These are phyloP conservation scores for Rhizopogon sp. DNA, from an alignment of 768 basidiomycete genomes.

Conservation along the genomic window DNA sequence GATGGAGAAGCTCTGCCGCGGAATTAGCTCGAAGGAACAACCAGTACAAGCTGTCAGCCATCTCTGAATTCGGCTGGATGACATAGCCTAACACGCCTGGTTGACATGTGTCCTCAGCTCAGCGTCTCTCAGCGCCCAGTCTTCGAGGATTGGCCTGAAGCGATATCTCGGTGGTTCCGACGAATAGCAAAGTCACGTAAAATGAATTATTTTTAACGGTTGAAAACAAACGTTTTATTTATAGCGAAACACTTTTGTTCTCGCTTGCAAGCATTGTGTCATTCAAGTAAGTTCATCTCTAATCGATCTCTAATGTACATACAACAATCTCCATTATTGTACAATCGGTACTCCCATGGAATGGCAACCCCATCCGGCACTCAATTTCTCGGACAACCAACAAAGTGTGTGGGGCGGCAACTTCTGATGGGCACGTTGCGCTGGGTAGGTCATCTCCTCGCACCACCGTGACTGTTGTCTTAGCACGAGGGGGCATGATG, in stretches of 20 bases:
- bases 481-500: slow-evolving; percentile 16
- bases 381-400: not conserved
- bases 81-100: not conserved
- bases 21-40: slow-evolving; percentile 52
- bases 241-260: no score
- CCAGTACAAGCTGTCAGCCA: slow-evolving; percentile 44
- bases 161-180: no score
- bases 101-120: not conserved
- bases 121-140: no score
- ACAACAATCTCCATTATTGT: no score
- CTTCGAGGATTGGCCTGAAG: no score
- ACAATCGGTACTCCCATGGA: no score
- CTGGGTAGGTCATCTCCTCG: slow-evolving; percentile 1
- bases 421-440: not conserved
- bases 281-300: no score
- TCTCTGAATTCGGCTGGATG: slow-evolving; percentile 35
- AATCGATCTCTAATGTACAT: no score
- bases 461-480: not conserved
- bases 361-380: not conserved
- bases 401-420: not conserved
- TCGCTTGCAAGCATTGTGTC: no score
- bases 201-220: no score
- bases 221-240: no score
- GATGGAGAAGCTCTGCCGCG: slow-evolving; percentile 47
- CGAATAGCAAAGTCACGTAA: no score